Evolutionary conservation across 176 grass and related monocot genomes (phyloP).

Genomic region (Cymbopogon citratus): DNA sequence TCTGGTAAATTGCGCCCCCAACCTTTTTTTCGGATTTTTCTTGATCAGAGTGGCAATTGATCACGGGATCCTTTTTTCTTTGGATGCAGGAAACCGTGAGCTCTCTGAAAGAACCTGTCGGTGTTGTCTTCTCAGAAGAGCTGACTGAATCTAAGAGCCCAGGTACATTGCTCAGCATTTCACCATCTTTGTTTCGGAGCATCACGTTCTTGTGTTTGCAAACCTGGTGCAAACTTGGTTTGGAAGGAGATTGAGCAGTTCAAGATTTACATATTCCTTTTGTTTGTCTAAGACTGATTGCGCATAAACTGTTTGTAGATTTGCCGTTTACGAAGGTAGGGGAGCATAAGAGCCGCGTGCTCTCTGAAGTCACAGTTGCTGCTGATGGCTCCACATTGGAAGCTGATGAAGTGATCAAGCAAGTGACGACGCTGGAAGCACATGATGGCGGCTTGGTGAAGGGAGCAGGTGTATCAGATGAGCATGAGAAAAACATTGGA

Average conservation of each 20-base stretch:
- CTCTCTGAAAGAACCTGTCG: conserved; percentile 30
- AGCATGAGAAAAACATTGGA: not conserved
- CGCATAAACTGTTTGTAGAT: conserved; percentile 27
- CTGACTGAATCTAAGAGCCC: not conserved
- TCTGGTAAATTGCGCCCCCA: conserved; percentile 2
- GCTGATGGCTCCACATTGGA: not conserved
- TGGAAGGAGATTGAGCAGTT: not conserved
- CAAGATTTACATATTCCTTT: not conserved
- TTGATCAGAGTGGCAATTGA: not conserved
- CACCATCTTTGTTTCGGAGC: not conserved
- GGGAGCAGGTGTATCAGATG: not conserved
- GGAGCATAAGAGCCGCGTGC: conserved; percentile 39
- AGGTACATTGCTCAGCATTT: not conserved
- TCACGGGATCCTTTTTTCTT: not conserved
- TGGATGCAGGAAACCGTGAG: conserved; percentile 16
- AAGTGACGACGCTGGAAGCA: not conserved
- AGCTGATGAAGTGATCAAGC: conserved; percentile 22
- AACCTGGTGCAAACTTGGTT: not conserved
- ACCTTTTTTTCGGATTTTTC: not conserved
- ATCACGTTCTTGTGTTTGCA: not conserved
- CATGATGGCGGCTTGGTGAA: not conserved
- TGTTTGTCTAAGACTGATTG: conserved; percentile 5
- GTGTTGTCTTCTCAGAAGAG: conserved; percentile 1
- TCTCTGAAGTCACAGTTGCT: conserved; percentile 12
- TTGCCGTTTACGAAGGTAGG: not conserved